Evolutionary conservation across 495 filamentous ascomycete species (phyloP), one percentile per base, ranked within the genome.

Genomic region (Penicillium turbatum): DNA sequence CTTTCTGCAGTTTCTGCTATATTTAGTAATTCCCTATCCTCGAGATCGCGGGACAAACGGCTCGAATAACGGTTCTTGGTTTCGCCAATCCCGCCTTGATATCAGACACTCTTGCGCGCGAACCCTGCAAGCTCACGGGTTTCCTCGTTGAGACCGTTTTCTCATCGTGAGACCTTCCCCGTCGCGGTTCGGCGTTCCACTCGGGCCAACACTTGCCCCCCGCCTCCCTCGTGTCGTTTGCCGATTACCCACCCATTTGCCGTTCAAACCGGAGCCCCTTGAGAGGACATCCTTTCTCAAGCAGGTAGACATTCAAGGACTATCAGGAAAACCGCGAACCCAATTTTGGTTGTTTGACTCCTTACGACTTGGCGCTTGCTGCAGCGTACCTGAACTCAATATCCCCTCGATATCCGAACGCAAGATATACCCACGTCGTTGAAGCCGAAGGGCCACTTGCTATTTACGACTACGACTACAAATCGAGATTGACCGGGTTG

Each of bases 1-100:
- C 55, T 63, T 54, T 59, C 60, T 63, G 58, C 63, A 64, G 64
- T 36, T 64, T 64, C 65, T 66, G 67, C 70, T 72, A 72, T 68
- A 69, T 66, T 72, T 73, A 73, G 70, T 60, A 72, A 62, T 61
- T 43, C 13, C 49, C 49, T 63, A 27, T 53, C 59, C 57, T 71
- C 60, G 54, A 56, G 57, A 60, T 62, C 61, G 59, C 64, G 55
- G 57, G 57, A 61, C 63, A 27, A 56, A 51, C 57, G 55, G 39
- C 55, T 62, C 62, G 67, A 65, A 64, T 56, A 60, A 62, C 58
- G 44, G 50, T 42, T 24, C 48, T 48, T 48, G 51, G 47, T 42
- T 53, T 39, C 38, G 17, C 49, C 52, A 51, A 60, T 35, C 47
- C 36, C 29, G 44, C 19, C 39, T 51, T 51, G 42, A n/a, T 24